Evolutionary conservation across 1,284 basidiomycete genomes (phyloP).

Genomic region (Moesziomyces globuligerus): DNA sequence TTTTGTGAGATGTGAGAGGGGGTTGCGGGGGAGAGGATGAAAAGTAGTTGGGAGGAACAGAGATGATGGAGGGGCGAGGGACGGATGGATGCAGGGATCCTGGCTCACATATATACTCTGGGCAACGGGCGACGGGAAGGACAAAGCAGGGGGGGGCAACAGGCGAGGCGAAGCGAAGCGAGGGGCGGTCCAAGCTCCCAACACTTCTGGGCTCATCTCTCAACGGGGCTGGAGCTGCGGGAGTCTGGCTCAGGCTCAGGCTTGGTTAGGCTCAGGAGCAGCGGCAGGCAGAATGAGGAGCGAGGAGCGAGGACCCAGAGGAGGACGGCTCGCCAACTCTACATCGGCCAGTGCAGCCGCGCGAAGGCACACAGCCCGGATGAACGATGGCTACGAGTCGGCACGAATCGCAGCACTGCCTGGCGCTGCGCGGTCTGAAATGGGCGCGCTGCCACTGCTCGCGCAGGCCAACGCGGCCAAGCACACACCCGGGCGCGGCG

Average conservation of each 20-base stretch:
- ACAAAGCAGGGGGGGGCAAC: not conserved
- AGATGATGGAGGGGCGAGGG: conserved; percentile 4
- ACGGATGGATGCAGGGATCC: conserved; percentile 11
- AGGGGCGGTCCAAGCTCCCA: conserved; percentile 1
- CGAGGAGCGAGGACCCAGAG: not conserved
- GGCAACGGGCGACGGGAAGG: not conserved
- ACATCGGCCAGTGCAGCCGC: not conserved
- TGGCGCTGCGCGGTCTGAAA: no score
- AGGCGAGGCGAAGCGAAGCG: not conserved
- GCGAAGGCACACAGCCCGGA: not conserved
- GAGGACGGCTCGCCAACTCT: not conserved
- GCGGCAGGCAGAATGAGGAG: not conserved
- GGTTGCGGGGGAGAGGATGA: conserved; percentile 5
- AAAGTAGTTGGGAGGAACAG: not conserved
- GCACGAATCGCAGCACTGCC: no score
- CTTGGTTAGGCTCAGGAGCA: not conserved
- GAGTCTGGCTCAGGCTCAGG: not conserved
- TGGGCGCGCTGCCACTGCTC: no score
- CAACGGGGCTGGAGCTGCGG: no score
- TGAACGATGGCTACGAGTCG: not conserved
- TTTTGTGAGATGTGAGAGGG: conserved; percentile 19
- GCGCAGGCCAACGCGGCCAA: not conserved
- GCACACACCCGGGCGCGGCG: not conserved
- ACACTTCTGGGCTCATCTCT: not conserved
- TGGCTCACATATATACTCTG: conserved; percentile 25